Conservation (phyloP, 768 basidiomycete species). For the Kwoniella pini region DNA sequence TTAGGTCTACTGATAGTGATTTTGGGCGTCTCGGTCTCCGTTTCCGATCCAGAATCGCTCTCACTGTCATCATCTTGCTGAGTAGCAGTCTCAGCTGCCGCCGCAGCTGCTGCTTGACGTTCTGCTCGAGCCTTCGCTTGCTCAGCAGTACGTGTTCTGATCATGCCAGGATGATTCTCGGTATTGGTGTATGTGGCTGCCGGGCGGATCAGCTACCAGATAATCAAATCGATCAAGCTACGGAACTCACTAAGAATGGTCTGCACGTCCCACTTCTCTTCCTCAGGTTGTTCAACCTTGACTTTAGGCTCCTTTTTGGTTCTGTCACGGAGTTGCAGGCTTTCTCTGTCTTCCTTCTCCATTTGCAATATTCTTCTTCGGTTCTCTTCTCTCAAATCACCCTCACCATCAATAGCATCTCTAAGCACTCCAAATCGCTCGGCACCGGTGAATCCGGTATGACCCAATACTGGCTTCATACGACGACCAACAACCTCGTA, state of each 20-base stretch:
- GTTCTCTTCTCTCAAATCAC: slow-evolving; percentile 43
- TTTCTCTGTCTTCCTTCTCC: slow-evolving; percentile 60
- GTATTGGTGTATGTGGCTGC: slow-evolving; percentile 94
- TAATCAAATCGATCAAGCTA: not conserved
- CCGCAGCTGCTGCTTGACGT: slow-evolving; percentile 55
- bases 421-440: slow-evolving; percentile 82
- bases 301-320: slow-evolving; percentile 54
- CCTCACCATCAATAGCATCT: slow-evolving; percentile 65
- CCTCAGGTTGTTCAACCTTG: slow-evolving; percentile 62
- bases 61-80: slow-evolving; percentile 34
- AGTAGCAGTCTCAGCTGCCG: slow-evolving; percentile 67
- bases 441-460: slow-evolving; percentile 66
- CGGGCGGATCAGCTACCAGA: not conserved
- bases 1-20: slow-evolving; percentile 70
- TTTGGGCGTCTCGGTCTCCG: slow-evolving; percentile 49
- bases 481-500: slow-evolving; percentile 85
- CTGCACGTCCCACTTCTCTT: slow-evolving; percentile 86
- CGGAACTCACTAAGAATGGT: slow-evolving; percentile 78
- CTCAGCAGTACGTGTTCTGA: slow-evolving; percentile 63
- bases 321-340: slow-evolving; percentile 57
- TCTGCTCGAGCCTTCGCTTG: slow-evolving; percentile 52
- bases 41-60: slow-evolving; percentile 46
- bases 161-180: slow-evolving; percentile 92
- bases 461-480: slow-evolving; percentile 68
- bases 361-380: slow-evolving; percentile 52